Evolutionary conservation across 257 asterid species (phyloP), one percentile per base, ranked within the genome.

Genomic region (Solanum tarapatanum): DNA sequence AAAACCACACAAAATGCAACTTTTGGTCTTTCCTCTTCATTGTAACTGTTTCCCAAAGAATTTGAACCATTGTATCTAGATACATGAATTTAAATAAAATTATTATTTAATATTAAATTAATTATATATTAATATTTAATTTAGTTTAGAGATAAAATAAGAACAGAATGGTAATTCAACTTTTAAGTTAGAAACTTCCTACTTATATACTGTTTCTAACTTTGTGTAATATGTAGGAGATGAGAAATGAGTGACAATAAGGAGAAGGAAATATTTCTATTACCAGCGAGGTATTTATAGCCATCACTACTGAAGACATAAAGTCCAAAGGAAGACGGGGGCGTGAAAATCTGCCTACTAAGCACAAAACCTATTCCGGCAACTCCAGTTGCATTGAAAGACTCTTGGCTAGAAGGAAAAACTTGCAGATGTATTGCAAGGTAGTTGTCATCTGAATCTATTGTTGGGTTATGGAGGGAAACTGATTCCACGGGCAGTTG

Each of bases 261-360:
- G 64, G 8, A 8, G 7, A 86, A 66, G 32, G 60, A 48, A 82
- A 23, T 74, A 60, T 11, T 1, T 58, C 10, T 69, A 24, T 88
- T 92, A 94, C 98, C 97, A 60, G 88, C 43, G 79, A 94, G 91
- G 92, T 90, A 89, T 23, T 72, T 89, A 88, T 95, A 96, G 23
- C 0, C 33, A 68, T 88, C 87, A 36, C 83, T 97, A 9, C 3
- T 41, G 92, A 92, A 97, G 88, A 55, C 73, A 87, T 83, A 97
- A 35, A 98, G 98, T 77, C 98, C 99, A 87, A 97, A 97, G 3
- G 7, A 83, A 1, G 1, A 11, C 5, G 98, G 98, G 0, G 98
- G 98, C 92, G 90, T 93, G 93, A 97, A 94, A 36, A 94, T 94
- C 64, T 93, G 99, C 87, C 92, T 94, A 91, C 97, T 97, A 7